Evolutionary conservation across 495 filamentous ascomycete genomes (phyloP), one percentile per base, ranked within the genome.

Genomic region (Penicillium mononematosum): DNA sequence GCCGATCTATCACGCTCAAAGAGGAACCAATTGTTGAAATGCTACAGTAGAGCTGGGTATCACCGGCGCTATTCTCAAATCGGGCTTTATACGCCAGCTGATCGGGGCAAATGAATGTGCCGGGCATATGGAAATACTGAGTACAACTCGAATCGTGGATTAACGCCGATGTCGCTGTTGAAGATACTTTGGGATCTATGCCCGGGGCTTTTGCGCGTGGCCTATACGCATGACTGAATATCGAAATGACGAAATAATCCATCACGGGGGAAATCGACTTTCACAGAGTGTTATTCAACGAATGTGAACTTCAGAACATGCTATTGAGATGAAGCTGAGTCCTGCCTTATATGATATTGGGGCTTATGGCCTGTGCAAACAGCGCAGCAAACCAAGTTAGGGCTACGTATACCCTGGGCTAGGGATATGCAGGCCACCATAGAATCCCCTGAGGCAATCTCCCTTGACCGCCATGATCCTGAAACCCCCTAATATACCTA

Each of bases 41-140:
- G 48, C 34, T 41, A 51, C 48, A 39, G 48, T 51, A n/a, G 48
- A 41, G 32, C 32, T 29, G 16, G n/a, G 20, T 45, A 14, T 45
- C 1, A n/a, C 36, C 11, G 22, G 2, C 17, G 14, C 7, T 14
- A 45, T 7, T 2, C 44, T 4, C 44, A 45, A n/a, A 45, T n/a
- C 14, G 1, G 24, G 22, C 24, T 45, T 9, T n/a, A 27, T 8
- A 39, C 16, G 19, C 20, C 22, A 45, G 14, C 24, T 45, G 44
- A 45, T 45, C 24, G 14, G 16, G 24, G 22, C 43, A 7, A 45
- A 24, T 6, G 11, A 25, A 39, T 39, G n/a, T 45, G 12, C 22
- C 5, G 12, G 43, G 20, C 43, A 25, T 22, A 34, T 36, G 31
- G 3, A 38, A 25, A 38, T 38, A 14, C 2, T 39, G 5, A 3